phyloP scores from a whole-genome alignment of 2,329 filamentous ascomycete genomes.

The Plenodomus tracheiphilus region DNA sequence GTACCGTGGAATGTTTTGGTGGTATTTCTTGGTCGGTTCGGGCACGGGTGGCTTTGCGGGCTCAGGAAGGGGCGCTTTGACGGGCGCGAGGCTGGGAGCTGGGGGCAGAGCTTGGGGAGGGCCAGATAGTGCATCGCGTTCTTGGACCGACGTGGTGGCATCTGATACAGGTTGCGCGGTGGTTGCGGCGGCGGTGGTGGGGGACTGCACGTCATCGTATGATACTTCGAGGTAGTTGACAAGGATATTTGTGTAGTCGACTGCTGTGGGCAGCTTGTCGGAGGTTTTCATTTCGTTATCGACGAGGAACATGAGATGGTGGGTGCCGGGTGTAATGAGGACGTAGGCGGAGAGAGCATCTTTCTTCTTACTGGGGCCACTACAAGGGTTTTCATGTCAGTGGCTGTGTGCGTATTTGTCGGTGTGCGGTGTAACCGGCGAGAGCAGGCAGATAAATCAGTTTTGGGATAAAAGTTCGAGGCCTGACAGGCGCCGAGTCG shows the following conservation, averaged over 20 bases:
- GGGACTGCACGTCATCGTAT: conserved; percentile 65
- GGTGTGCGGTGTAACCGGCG: conserved; percentile 37
- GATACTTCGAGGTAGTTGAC: conserved; percentile 98
- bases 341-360: conserved; percentile 76
- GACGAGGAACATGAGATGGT: conserved; percentile 95
- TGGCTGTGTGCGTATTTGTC: conserved; percentile 10
- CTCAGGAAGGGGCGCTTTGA: conserved; percentile 29
- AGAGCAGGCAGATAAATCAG: conserved; percentile 14
- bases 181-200: conserved; percentile 18
- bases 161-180: conserved; percentile 24
- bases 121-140: conserved; percentile 27
- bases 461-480: conserved; percentile 9
- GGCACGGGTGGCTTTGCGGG: conserved; percentile 32
- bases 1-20: conserved; percentile 77
- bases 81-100: conserved; percentile 39
- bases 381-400: conserved; percentile 30
- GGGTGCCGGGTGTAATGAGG: conserved; percentile 86
- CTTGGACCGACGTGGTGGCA: conserved; percentile 28
- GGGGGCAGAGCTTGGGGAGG: conserved; percentile 48
- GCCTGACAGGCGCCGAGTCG: conserved; percentile 3
- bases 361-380: conserved; percentile 47
- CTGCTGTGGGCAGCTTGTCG: conserved; percentile 84
- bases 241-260: conserved; percentile 96
- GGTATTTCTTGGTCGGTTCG: conserved; percentile 60
- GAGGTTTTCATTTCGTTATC: conserved; percentile 93